phyloP scores from a whole-genome alignment of 805 yeast genomes.

The Saturnispora galanensis region DNA sequence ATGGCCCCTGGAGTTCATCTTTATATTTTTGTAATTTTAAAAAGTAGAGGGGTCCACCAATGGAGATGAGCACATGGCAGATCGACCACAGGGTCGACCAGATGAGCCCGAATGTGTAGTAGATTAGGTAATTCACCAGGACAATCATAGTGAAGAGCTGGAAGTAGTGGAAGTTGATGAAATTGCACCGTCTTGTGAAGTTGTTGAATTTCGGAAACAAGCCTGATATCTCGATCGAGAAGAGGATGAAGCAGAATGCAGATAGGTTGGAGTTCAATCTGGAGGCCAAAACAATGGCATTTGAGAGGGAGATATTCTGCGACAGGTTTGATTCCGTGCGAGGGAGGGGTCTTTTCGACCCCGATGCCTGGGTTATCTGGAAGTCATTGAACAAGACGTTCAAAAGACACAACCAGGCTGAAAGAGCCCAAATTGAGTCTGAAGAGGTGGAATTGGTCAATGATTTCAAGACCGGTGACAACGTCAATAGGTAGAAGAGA shows the following conservation, averaged over 20 bases:
- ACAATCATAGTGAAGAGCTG: conserved; percentile 22
- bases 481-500: conserved; percentile 57
- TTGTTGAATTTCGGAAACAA: conserved; percentile 62
- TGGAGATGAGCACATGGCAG: conserved; percentile 37
- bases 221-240: conserved; percentile 61
- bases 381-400: conserved; percentile 65
- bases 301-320: conserved; percentile 74
- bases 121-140: conserved; percentile 27
- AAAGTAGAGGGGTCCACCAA: conserved; percentile 63
- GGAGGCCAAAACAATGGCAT: conserved; percentile 87
- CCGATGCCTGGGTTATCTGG: conserved; percentile 27
- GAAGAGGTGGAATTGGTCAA: conserved; percentile 82
- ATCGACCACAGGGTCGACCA: conserved; percentile 41
- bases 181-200: conserved; percentile 39
- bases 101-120: conserved; percentile 31
- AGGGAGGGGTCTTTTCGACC: neutral
- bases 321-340: conserved; percentile 44
- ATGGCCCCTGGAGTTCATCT: conserved; percentile 82
- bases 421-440: conserved; percentile 90
- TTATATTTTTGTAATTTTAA: conserved; percentile 66
- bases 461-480: conserved; percentile 86
- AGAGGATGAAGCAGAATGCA: conserved; percentile 76
- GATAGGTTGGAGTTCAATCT: conserved; percentile 61
- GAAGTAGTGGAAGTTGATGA: conserved; percentile 25
- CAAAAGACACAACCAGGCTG: conserved; percentile 65